A percentile compares a stretch with the other conserved stretches of the same genome.
These are phyloP conservation scores for Neopestalotiopsis sp. DNA, from an alignment of 2,329 filamentous ascomycete species.

Conservation along the genomic window DNA sequence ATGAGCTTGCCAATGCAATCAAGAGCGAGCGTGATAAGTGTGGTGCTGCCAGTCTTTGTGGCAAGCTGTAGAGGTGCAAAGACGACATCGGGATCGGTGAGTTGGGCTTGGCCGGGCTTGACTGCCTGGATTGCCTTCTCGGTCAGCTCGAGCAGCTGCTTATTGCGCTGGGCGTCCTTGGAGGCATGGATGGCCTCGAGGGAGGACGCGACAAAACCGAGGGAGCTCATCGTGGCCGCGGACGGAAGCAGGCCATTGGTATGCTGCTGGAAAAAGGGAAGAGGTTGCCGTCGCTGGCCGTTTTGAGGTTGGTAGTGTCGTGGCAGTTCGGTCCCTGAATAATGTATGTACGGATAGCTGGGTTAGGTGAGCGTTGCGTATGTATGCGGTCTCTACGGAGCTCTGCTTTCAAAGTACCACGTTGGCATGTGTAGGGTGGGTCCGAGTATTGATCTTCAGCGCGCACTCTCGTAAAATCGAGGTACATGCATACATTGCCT, in stretches of 20 bases:
- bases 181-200: conserved; percentile 90
- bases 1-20: conserved; percentile 99
- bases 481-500: background rate
- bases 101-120: conserved; percentile 79
- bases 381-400: background rate
- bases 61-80: conserved; percentile 92
- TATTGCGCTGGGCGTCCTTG: conserved; percentile 88
- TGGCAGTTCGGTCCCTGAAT: conserved; percentile 16
- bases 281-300: conserved; percentile 2
- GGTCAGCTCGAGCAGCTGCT: conserved; percentile 81
- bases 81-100: conserved; percentile 88
- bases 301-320: background rate
- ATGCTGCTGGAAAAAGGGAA: conserved; percentile 11
- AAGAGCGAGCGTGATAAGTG: conserved; percentile 86
- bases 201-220: conserved; percentile 94
- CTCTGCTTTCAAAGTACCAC: conserved; percentile 15
- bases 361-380: conserved; percentile 14
- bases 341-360: conserved; percentile 5
- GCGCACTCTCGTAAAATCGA: background rate
- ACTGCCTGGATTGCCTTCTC: conserved; percentile 84
- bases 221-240: conserved; percentile 80
- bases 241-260: conserved; percentile 26
- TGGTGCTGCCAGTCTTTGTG: conserved; percentile 83
- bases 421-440: conserved; percentile 18
- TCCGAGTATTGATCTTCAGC: conserved; percentile 1